Evolutionary conservation across 2,329 filamentous ascomycete genomes (phyloP).

Genomic region (Microcyclospora pomicola): DNA sequence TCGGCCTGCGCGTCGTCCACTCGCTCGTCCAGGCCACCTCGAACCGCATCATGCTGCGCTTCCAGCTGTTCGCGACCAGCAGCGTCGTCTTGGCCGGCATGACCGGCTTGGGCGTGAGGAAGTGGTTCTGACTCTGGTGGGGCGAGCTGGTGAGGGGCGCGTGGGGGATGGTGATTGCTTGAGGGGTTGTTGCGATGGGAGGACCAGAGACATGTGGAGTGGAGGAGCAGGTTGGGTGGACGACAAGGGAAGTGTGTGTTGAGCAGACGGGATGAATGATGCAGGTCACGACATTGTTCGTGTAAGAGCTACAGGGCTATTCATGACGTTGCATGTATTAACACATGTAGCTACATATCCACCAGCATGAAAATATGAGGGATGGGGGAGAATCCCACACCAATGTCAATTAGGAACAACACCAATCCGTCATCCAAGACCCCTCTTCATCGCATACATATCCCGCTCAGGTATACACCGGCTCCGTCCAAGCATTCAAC

Average conservation of each 20-base stretch:
- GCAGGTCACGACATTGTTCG: too few species aligned
- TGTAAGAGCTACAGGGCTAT: too few species aligned
- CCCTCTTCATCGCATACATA: too few species aligned
- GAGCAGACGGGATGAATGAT: too few species aligned
- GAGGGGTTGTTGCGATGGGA: neutral
- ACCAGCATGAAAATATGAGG: too few species aligned
- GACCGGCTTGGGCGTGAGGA: conserved; percentile 10
- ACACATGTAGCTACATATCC: too few species aligned
- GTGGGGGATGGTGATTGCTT: neutral
- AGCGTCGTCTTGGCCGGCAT: conserved; percentile 20
- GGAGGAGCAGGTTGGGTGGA: too few species aligned
- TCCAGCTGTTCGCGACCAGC: conserved; percentile 22
- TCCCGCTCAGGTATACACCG: conserved; percentile 29
- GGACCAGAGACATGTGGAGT: neutral
- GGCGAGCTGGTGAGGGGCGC: neutral
- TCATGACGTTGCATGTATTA: too few species aligned
- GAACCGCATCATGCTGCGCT: conserved; percentile 26
- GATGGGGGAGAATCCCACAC: too few species aligned
- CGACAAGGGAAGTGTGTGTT: too few species aligned
- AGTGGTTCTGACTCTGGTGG: neutral
- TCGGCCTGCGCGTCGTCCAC: conserved; percentile 27
- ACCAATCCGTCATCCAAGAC: too few species aligned
- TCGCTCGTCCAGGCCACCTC: conserved; percentile 26
- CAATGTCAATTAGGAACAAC: too few species aligned
- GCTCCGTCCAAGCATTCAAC: conserved; percentile 35